Percentiles rank a stretch among this genome's conserved stretches.
Conservation (phyloP, 2,329 filamentous ascomycete genomes). For the Ophiosphaerella korrae region DNA sequence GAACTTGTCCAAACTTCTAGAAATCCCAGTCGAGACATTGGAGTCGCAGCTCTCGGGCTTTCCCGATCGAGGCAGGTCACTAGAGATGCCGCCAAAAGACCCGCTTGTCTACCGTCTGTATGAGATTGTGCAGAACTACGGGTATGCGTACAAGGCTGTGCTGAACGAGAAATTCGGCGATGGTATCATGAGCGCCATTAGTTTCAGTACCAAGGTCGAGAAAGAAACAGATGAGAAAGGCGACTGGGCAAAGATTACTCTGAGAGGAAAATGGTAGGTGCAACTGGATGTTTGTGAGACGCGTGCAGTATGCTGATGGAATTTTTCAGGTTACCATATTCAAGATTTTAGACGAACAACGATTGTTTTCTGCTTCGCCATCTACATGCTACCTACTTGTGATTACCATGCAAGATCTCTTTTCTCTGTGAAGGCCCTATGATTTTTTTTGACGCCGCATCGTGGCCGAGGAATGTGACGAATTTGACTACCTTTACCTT, state of each 20-base stretch:
- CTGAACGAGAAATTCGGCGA: conserved; percentile 83
- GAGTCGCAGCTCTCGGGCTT: conserved; percentile 70
- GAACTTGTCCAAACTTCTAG: conserved; percentile 69
- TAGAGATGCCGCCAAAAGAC: conserved; percentile 84
- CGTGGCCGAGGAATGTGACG: no score
- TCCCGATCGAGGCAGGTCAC: conserved; percentile 78
- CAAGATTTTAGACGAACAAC: conserved; percentile 49
- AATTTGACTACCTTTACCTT: no score
- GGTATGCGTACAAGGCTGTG: conserved; percentile 93
- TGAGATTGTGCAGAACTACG: conserved; percentile 96
- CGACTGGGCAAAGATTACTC: conserved; percentile 82
- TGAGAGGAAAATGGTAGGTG: conserved; percentile 79
- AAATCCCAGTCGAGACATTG: conserved; percentile 62
- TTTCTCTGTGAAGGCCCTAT: no score
- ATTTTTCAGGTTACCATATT: conserved; percentile 53
- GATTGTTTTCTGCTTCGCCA: background rate
- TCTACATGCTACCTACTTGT: no score
- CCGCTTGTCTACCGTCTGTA: conserved; percentile 89
- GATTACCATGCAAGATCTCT: no score
- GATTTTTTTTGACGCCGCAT: no score
- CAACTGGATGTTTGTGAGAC: background rate
- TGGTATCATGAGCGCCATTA: conserved; percentile 96
- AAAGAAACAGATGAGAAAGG: conserved; percentile 90
- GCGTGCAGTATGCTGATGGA: conserved; percentile 12
- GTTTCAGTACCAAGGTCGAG: conserved; percentile 87